Conservation (phyloP, 129 eudicot species). For the Dittrichia graveolens region DNA sequence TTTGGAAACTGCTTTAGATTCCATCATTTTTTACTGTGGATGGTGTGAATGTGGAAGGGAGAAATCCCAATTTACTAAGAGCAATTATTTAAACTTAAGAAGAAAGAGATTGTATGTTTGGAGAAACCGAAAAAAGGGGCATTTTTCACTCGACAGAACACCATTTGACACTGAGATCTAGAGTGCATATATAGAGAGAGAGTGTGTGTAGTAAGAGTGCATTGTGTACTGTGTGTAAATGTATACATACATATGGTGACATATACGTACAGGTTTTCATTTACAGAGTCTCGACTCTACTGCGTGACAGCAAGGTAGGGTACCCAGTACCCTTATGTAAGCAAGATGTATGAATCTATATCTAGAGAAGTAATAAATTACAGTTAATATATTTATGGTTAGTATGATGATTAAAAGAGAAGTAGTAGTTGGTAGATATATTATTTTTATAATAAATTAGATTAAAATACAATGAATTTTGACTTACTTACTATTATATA, state of each 20-base stretch:
- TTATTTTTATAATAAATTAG: too few species aligned
- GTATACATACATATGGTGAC: constrained; percentile 3
- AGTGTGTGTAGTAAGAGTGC: constrained; percentile 20
- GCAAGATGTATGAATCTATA: not conserved
- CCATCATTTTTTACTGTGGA: constrained; percentile 39
- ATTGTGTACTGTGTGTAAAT: constrained; percentile 15
- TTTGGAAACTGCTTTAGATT: constrained; percentile 40
- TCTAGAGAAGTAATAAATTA: too few species aligned
- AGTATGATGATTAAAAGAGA: too few species aligned
- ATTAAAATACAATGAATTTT: too few species aligned
- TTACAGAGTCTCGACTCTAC: constrained; percentile 18
- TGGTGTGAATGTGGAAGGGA: constrained; percentile 27
- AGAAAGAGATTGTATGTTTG: constrained; percentile 11
- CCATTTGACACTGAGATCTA: constrained; percentile 38
- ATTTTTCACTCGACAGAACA: constrained; percentile 20
- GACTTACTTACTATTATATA: too few species aligned
- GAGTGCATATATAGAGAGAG: constrained; percentile 23
- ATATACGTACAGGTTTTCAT: constrained; percentile 23
- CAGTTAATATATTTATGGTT: too few species aligned
- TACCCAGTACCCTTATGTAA: not conserved
- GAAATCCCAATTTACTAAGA: not conserved
- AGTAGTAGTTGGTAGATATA: too few species aligned
- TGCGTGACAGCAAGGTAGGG: constrained; percentile 33
- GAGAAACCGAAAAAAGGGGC: constrained; percentile 24
- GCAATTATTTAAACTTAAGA: not conserved